Base-by-base conservation (phyloP, 306 rosid genomes). In the Prunus davidiana region DNA sequence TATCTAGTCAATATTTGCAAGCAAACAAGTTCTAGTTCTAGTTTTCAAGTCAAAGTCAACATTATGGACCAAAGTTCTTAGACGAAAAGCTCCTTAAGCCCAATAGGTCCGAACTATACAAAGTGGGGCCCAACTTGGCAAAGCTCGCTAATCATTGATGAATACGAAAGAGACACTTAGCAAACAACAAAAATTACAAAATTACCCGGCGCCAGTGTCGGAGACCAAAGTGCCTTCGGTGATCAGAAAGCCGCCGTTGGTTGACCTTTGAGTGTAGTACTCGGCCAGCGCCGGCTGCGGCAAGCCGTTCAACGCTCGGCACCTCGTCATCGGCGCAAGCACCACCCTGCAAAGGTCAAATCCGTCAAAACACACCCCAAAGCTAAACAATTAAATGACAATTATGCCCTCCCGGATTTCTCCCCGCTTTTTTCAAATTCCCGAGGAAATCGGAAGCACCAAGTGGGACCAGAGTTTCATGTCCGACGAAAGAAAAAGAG, bases 281-380 rank as follows among this genome's bases (percentile, higher is more conserved):
- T 83, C 79, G 2, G 77, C 85, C 34, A 83, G 60, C 24, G 88
- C 88, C 32, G 79, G 73, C 55, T 68, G 58, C 15, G 89, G 88
- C 61, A 85, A 60, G 45, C 86, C 86, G 55, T 81, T 72, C 85
- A 83, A 72, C 9, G 91, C 89, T 51, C 91, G 79, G 38, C 88
- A 83, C 24, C 91, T 81, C 3, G 91, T 88, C 91, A 88, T 74
- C 16, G 91, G 89, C 38, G 91, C 89, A 20, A 88, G 89, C 69
- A 88, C 91, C 67, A 88, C 87, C 82, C 91, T 88, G 84, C 45
- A 27, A 52, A 63, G 52, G 27, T 16, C 75, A 56, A 54, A 43
- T 1, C 62, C 38, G 75, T 82, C 57, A 57, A 64, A 70, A 0
- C 30, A 51, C 45, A 32, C 22, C 38, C 58, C 66, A 16, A 60